phyloP scores from a whole-genome alignment of 179 eudicot species.

The Gypsophila paniculata region DNA sequence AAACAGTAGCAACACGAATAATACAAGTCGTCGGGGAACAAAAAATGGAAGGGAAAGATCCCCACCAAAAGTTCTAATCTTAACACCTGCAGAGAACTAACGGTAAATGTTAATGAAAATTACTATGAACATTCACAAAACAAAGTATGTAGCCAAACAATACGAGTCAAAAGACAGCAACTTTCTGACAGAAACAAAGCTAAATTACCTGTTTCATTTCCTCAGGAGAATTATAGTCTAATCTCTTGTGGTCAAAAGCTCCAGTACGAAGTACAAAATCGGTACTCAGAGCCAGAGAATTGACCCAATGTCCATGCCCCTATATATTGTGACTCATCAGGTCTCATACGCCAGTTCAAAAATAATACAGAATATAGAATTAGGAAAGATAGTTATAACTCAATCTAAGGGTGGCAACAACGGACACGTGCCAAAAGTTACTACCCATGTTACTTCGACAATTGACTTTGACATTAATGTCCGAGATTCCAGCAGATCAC shows the following conservation, averaged over 20 bases:
- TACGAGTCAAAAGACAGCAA: neutral
- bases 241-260: constrained; percentile 82
- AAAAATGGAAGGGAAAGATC: neutral
- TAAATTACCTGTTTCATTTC: constrained; percentile 82
- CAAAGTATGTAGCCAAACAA: neutral
- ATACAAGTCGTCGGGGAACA: neutral
- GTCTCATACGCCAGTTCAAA: neutral
- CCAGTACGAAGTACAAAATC: constrained; percentile 92
- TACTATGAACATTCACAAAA: neutral
- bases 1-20: neutral
- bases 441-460: neutral
- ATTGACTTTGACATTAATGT: neutral
- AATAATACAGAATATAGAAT: neutral
- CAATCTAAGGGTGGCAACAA: neutral
- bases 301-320: constrained; percentile 99
- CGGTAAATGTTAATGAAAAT: neutral
- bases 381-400: neutral
- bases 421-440: neutral
- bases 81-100: neutral
- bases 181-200: constrained; percentile 9
- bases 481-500: neutral
- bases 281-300: constrained; percentile 89
- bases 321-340: constrained; percentile 23
- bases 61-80: neutral
- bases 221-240: constrained; percentile 69